phyloP scores from a whole-genome alignment of 306 rosid species.

The Alnus glutinosa region DNA sequence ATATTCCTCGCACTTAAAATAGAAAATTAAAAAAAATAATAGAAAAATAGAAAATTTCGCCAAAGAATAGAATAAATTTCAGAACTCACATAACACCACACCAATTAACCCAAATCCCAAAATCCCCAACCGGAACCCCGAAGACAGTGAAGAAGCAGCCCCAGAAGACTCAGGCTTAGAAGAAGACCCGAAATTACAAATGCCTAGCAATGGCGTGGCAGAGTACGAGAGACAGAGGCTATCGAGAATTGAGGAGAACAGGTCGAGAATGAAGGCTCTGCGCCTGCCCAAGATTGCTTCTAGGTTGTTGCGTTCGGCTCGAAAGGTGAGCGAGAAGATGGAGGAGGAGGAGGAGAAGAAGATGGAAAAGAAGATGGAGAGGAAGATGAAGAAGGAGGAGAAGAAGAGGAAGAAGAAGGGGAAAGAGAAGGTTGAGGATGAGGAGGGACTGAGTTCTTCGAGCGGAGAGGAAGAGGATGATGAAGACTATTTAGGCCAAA shows the following conservation, averaged over 20 bases:
- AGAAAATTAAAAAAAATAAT: background rate
- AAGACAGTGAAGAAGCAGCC: conserved; percentile 15
- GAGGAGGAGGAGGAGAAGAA: conserved; percentile 22
- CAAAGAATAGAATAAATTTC: background rate
- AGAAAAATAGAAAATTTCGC: background rate
- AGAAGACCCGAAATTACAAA: conserved; percentile 1
- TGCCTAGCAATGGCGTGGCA: conserved; percentile 19
- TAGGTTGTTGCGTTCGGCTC: conserved; percentile 41
- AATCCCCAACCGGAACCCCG: conserved; percentile 37
- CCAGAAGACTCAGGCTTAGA: conserved; percentile 34
- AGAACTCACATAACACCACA: background rate
- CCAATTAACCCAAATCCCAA: conserved; percentile 6
- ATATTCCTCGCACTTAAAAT: no score
- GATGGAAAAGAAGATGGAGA: conserved; percentile 43
- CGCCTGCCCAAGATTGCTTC: conserved; percentile 65
- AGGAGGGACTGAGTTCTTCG: conserved; percentile 34
- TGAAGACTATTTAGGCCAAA: conserved; percentile 25
- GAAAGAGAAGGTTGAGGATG: conserved; percentile 44
- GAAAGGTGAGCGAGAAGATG: conserved; percentile 11
- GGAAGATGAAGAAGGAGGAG: conserved; percentile 28
- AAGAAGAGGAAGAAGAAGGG: conserved; percentile 42
- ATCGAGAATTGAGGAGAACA: conserved; percentile 74
- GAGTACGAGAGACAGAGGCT: conserved; percentile 81
- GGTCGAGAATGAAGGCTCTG: conserved; percentile 71
- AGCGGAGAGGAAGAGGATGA: conserved; percentile 37